These are phyloP conservation scores for Fusarium coicis DNA, from an alignment of 2,329 filamentous ascomycete species.

Conservation along the genomic window DNA sequence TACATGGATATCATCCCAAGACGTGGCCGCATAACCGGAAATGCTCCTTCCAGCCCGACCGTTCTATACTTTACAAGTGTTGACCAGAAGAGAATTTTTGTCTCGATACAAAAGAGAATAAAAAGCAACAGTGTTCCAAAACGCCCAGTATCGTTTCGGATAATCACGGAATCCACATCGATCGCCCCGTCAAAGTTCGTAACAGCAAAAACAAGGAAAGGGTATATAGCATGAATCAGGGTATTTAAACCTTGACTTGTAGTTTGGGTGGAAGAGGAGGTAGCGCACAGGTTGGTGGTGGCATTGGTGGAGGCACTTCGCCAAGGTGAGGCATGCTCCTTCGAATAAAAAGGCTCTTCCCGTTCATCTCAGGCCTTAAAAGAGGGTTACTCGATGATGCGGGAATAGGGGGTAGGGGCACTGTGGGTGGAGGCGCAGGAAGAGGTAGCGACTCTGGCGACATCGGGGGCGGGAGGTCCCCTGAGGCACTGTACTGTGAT, in stretches of 20 bases:
- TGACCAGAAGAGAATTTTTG: conserved; percentile 5
- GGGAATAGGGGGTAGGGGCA: conserved; percentile 49
- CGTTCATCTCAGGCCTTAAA: conserved; percentile 33
- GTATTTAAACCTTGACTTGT: conserved; percentile 29
- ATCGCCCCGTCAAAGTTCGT: conserved; percentile 34
- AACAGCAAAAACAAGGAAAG: conserved; percentile 18
- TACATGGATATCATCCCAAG: conserved; percentile 40
- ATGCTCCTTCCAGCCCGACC: conserved; percentile 19
- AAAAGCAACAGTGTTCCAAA: conserved; percentile 24
- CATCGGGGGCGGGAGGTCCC: conserved; percentile 42
- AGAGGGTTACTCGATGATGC: conserved; percentile 37
- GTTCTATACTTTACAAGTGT: conserved; percentile 36
- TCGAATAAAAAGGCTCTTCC: conserved; percentile 48
- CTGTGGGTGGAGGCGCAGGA: conserved; percentile 45
- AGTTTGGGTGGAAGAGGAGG: conserved; percentile 60
- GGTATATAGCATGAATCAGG: conserved; percentile 7
- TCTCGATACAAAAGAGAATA: conserved; percentile 12
- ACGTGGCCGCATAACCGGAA: conserved; percentile 34
- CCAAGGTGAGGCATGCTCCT: conserved; percentile 63
- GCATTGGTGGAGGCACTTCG: conserved; percentile 63
- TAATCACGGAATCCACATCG: conserved; percentile 28
- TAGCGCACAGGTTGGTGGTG: conserved; percentile 65
- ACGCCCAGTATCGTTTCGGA: conserved; percentile 22
- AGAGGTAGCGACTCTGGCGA: conserved; percentile 39
- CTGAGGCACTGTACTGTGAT: conserved; percentile 35